Base-by-base conservation (phyloP, 2,329 filamentous ascomycete genomes). In the Blastomyces silverae region DNA sequence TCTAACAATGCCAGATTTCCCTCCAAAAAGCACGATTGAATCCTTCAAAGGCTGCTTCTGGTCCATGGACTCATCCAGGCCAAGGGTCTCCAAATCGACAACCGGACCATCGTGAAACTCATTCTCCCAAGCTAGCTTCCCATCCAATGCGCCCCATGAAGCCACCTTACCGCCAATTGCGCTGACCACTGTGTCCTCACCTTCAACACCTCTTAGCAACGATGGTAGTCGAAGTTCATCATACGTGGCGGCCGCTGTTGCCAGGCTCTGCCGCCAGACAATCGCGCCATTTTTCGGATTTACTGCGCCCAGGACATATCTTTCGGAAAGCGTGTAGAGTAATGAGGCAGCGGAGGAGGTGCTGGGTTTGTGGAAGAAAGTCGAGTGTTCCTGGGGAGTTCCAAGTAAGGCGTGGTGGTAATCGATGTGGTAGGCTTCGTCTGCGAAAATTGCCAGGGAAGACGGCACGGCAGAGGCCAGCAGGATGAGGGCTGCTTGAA, bases 391-490 rank as follows among this genome's bases (percentile, higher is more conserved):
- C 75, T 89, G 89, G 64, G 94, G 92, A 48, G 90, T 79, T 73
- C 94, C 94, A 72, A 99, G 81, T 60, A 97, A 87, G 69, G 90
- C 86, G 80, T 96, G 87, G 79, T 97, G 93, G 80, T 92, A 97
- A 79, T 99, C 94, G 76, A 95, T 85, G 71, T 91, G 85, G 80
- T 88, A 92, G 70, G 95, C 92, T 77, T 99, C 93, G 74, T 99
- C 94, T 70, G 85, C 83, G 80, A 92, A 96, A 66, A 97, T 86
- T 69, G 92, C 90, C 73, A 78, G 75, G 62, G 85, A 71, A 80
- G 73, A 81, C 73, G 71, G 81, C 75, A 70, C 39, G 79, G 71
- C 87, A 62, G 73, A 76, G 68, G 77, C 73, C 70, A 77, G 71
- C 69, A 76, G 66, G 50, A 77, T 69, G 62, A 76, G 70, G 65